Evolutionary conservation across 2,329 filamentous ascomycete genomes (phyloP), one percentile per base, ranked within the genome.

Genomic region (Colletotrichum sp.): DNA sequence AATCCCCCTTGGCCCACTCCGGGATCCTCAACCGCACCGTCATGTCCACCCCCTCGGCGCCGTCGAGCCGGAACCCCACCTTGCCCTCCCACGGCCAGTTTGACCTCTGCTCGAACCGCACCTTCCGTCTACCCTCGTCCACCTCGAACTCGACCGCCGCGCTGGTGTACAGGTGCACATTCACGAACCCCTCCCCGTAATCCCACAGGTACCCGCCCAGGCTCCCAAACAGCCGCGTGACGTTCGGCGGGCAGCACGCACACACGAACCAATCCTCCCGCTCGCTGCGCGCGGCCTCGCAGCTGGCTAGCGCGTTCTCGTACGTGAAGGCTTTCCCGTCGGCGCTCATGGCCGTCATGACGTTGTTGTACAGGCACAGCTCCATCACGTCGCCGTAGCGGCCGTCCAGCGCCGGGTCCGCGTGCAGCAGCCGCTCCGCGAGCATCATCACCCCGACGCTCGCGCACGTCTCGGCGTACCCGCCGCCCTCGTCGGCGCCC

Each of bases 381-480:
- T 93, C 91, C 86, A 92, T 88, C 51, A 92, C 81, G 77, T 92
- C 91, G 1, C 84, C 87, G 75, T 89, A 91, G 33, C 85, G 84
- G 2, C 85, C 81, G 77, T 91, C 82, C 13, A 91, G 82, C 55
- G 3, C 62, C 55, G 71, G 71, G 38, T 91, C 85, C 29, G 90
- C 77, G 74, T 90, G 86, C 1, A 92, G 81, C 11, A 92, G 78
- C 7, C 90, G 81, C 74, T 92, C 88, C 0, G 89, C 89, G 2
- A 91, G 81, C 88, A 92, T 90, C 83, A 91, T 89, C 4, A 90
- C 86, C 8, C 88, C 90, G 74, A 92, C 91, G 0, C 86, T 86
- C 2, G 90, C 90, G 77, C 89, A 92, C 1, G 90, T 92, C 79
- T 92, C 90, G 3, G 89, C 86, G 78, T 92, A 92, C 77, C 90